A percentile compares a stretch with the other conserved stretches of the same genome.
phyloP scores from a whole-genome alignment of 1,284 basidiomycete species.

The Cryptococcus depauperatus region DNA sequence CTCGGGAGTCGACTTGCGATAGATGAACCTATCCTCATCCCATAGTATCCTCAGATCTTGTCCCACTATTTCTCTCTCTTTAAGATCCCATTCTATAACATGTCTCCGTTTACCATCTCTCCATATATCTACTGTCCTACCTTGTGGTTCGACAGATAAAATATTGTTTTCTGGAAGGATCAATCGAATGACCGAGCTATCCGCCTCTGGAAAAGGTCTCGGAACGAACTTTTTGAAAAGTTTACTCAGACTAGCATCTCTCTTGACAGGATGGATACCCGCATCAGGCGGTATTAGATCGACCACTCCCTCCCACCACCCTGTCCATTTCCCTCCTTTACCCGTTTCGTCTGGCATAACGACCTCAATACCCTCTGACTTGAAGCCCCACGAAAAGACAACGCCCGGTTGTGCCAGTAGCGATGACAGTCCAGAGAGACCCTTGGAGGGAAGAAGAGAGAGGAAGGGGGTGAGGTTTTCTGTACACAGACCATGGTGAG shows the following conservation, averaged over 20 bases:
- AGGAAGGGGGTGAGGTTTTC: conserved; percentile 95
- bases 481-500: conserved; percentile 78
- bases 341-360: conserved; percentile 27
- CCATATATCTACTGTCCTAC: conserved; percentile 12
- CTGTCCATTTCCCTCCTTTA: conserved; percentile 49
- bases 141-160: conserved; percentile 12
- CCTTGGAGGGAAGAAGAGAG: conserved; percentile 87
- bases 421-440: conserved; percentile 74
- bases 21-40: conserved; percentile 45
- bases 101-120: conserved; percentile 27
- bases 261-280: conserved; percentile 48
- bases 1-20: conserved; percentile 35
- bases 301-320: conserved; percentile 74
- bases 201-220: conserved; percentile 52
- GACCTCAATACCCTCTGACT: conserved; percentile 41
- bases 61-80: conserved; percentile 12
- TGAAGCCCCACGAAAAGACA: conserved; percentile 80
- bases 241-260: conserved; percentile 66
- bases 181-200: conserved; percentile 43
- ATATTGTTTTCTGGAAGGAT: conserved; percentile 18
- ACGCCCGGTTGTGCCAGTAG: conserved; percentile 77
- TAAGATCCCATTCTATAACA: conserved; percentile 32
- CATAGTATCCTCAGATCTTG: conserved; percentile 40
- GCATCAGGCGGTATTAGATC: conserved; percentile 58
- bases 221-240: conserved; percentile 64